Evolutionary conservation across 441 rosid species (phyloP), one percentile per base, ranked within the genome.

Genomic region (Euphorbia schlechtendalii): DNA sequence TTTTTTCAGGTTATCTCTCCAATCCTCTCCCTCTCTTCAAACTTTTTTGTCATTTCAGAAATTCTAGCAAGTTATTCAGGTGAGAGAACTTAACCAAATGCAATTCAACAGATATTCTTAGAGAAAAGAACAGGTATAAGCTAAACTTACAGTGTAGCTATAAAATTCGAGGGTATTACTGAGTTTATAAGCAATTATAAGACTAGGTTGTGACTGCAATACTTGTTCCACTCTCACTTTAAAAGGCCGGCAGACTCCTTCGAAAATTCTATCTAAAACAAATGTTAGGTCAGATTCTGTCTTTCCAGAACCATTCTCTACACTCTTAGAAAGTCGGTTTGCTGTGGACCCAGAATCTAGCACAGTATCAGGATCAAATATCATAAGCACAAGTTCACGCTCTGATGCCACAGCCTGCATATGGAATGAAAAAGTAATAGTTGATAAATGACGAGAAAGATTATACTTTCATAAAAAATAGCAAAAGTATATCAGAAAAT

Each of bases 161-260:
- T 94, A 94, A 81, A 90, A 94, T 75, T 94, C 99, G 71, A 91
- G 80, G 63, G 96, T 89, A 72, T 86, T 91, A 56, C 92, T 78
- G 57, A 94, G 96, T 80, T 91, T 94, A 73, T 84, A 91, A 27
- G 99, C 82, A 62, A 82, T 79, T 72, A 91, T 87, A 72, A 94
- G 92, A 82, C 85, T 91, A 59, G 99, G 98, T 71, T 94, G 99
- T 53, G 96, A 91, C 84, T 89, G 94, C 77, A 94, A 69, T 67
- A 90, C 99, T 86, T 94, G 99, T 66, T 94, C 99, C 48, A 94
- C 98, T 80, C 98, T 84, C 69, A 94, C 96, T 91, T 94, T 94
- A 77, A 94, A 94, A 43, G 98, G 99, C 57, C 98, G 83, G 74
- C 96, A 94, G 74, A 89, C 98, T 78, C 99, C 99, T 83, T 94